Conservation (phyloP, 257 asterid species). For the Dorcoceras hygrometricum region DNA sequence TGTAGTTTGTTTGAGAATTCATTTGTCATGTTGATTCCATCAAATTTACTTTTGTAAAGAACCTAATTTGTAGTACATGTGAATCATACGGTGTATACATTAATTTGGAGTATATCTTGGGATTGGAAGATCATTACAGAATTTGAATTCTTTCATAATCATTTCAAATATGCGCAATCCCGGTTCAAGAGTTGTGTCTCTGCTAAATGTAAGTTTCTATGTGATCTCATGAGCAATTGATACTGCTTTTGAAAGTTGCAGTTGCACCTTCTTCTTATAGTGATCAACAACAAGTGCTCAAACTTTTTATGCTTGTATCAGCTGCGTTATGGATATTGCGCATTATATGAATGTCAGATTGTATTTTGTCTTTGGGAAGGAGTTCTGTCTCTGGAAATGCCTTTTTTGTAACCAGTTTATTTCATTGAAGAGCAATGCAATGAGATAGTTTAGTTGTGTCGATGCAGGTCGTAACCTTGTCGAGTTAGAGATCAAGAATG, state of each 20-base stretch:
- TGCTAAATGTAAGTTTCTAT: no score
- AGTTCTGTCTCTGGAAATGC: conserved; percentile 10
- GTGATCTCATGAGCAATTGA: background rate
- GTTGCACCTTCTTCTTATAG: background rate
- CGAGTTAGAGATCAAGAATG: conserved; percentile 60
- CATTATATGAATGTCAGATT: background rate
- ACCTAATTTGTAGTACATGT: background rate
- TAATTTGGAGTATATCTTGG: background rate
- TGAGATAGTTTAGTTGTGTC: conserved; percentile 18
- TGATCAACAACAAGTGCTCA: background rate
- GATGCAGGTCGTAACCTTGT: conserved; percentile 54
- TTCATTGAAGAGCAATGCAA: conserved; percentile 7
- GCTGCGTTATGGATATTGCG: background rate
- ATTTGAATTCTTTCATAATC: no score
- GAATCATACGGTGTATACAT: background rate
- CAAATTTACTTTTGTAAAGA: background rate
- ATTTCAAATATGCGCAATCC: no score
- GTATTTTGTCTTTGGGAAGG: conserved; percentile 8
- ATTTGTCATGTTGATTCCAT: background rate
- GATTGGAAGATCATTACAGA: background rate
- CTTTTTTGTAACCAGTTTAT: background rate
- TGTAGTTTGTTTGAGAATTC: background rate
- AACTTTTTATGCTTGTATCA: conserved; percentile 9
- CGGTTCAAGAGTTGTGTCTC: background rate
- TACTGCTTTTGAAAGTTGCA: background rate